Base-by-base conservation (phyloP, 2,329 filamentous ascomycete species). In the Lasiodiplodia gonubiensis region DNA sequence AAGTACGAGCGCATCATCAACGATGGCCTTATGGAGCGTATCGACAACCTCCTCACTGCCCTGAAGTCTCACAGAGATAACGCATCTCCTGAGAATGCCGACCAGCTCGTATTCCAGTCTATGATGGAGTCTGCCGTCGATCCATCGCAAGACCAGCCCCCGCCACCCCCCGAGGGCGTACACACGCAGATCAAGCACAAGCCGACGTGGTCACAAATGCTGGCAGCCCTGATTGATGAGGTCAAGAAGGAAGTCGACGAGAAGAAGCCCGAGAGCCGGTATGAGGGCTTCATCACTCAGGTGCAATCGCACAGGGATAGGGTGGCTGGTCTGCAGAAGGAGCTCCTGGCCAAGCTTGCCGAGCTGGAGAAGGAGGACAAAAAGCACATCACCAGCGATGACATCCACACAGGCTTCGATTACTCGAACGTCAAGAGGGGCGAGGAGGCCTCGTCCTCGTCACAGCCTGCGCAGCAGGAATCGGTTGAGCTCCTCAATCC, bases 1-100 rank as follows among this genome's bases (percentile, higher is more conserved):
- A 94, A 94, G 81, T 98, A 97, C 80, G 95, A 96, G 81, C 90
- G 92, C 70, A 87, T 92, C 74, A 90, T 99, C 83, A 98, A 99
- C 80, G 92, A 97, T 83, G 92, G 92, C 61, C 86, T 99, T 33
- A 87, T 97, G 68, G 86, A 87, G 74, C 92, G 94, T 71, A 96
- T 99, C 80, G 90, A 92, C 61, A 84, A 84, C 42, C 88, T 99
- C 21, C 86, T 98, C 63, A 85, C 85, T 27, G 88, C 91, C 14
- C 86, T 99, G 51, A 88, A 91, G 74, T 85, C 88, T 35, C 92
- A 94, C 80, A 90, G 90, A 68, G 85, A 85, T 51, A 79, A 78
- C 67, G 74, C 77, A 4, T 88, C 91, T 69, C 88, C 88, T 57
- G 86, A 87, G 37, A 86, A 85, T 16, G 80, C 81, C 14, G 84